phyloP scores from a whole-genome alignment of 192 early-diverging fungal species.

The Entomortierella lignicola region DNA sequence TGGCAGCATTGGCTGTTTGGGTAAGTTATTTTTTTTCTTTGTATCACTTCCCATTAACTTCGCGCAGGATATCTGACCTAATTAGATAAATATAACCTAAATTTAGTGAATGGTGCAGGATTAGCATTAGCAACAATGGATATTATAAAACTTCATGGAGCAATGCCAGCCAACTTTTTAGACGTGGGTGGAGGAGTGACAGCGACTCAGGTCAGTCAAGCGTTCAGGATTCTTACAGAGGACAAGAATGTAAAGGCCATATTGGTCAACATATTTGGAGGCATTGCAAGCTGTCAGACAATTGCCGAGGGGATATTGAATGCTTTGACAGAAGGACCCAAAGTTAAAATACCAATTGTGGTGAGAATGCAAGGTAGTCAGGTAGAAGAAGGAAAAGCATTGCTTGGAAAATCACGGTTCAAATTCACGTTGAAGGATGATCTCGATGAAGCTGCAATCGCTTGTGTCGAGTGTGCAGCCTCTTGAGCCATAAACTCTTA shows the following conservation, averaged over 20 bases:
- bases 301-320: conserved; percentile 48
- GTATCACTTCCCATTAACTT: no score
- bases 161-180: conserved; percentile 44
- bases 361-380: conserved; percentile 45
- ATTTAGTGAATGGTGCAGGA: conserved; percentile 49
- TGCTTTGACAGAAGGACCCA: conserved; percentile 26
- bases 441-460: conserved; percentile 38
- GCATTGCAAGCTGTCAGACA: conserved; percentile 42
- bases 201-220: conserved; percentile 34
- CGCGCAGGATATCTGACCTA: no score
- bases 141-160: conserved; percentile 47
- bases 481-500: neutral
- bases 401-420: conserved; percentile 22
- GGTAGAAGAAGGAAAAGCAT: conserved; percentile 44
- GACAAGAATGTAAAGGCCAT: conserved; percentile 53
- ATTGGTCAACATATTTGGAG: conserved; percentile 49
- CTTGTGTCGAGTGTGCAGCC: conserved; percentile 27
- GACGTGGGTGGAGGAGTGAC: conserved; percentile 51
- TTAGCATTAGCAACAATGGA: conserved; percentile 49
- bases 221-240: conserved; percentile 49
- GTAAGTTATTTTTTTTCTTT: conserved; percentile 6
- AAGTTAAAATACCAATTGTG: conserved; percentile 38
- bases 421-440: conserved; percentile 41
- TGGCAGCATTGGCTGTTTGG: conserved; percentile 47
- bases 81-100: no score